phyloP scores from a whole-genome alignment of 192 early-diverging fungal species.

The Chytriomyces confervae region DNA sequence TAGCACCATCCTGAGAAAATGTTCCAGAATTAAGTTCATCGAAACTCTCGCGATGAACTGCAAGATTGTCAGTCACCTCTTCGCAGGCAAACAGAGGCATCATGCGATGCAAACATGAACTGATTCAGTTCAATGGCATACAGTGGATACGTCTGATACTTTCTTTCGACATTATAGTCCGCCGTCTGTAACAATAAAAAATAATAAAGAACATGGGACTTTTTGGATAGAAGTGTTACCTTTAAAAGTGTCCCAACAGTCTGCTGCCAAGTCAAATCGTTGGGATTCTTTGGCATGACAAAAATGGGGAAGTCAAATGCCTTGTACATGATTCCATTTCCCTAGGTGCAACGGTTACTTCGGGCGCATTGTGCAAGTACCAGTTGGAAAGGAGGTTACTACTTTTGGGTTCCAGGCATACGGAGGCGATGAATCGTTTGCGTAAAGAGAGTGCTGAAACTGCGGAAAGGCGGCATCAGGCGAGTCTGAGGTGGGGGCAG shows the following conservation, averaged over 20 bases:
- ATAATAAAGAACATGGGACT: constrained; percentile 1
- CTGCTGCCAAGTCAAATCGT: constrained; percentile 28
- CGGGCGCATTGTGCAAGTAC: neutral
- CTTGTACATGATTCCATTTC: constrained; percentile 59
- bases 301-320: constrained; percentile 73
- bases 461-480: constrained; percentile 71
- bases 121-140: constrained; percentile 73
- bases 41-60: neutral
- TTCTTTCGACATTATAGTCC: constrained; percentile 46
- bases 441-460: constrained; percentile 73
- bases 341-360: constrained; percentile 51
- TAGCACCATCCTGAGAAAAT: constrained; percentile 60
- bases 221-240: constrained; percentile 29
- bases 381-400: constrained; percentile 5
- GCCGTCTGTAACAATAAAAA: constrained; percentile 45
- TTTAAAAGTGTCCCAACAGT: constrained; percentile 54
- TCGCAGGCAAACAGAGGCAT: constrained; percentile 72
- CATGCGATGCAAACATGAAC: constrained; percentile 72
- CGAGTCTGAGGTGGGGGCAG: constrained; percentile 52
- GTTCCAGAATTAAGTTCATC: neutral
- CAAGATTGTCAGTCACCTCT: constrained; percentile 51
- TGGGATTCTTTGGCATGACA: constrained; percentile 40
- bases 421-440: constrained; percentile 43
- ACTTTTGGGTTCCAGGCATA: constrained; percentile 77
- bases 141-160: constrained; percentile 67